Percentiles rank a stretch among this genome's conserved stretches.
These are phyloP conservation scores for Macrophomina phaseolina DNA, from an alignment of 2,329 filamentous ascomycete genomes.

Conservation along the genomic window DNA sequence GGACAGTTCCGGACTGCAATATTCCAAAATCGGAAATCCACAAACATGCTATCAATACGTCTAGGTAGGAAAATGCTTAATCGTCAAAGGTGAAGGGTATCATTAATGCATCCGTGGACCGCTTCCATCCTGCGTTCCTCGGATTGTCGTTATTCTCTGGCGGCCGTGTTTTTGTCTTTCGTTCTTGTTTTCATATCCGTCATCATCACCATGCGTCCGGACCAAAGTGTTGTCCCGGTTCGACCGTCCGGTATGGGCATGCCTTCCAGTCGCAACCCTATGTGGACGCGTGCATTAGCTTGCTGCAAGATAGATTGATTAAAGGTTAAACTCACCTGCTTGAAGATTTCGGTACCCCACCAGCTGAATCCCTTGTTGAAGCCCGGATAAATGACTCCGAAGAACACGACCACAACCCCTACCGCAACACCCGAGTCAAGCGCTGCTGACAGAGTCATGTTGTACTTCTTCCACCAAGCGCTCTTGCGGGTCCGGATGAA, in stretches of 20 bases:
- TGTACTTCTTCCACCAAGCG: constrained; percentile 90
- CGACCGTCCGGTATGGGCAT: constrained; percentile 70
- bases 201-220: constrained; percentile 38
- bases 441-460: constrained; percentile 84
- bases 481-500: constrained; percentile 70
- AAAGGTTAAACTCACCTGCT: constrained; percentile 55
- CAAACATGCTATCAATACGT: constrained; percentile 19
- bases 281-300: neutral
- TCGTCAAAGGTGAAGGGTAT: constrained; percentile 17
- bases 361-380: constrained; percentile 75
- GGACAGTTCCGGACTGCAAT: neutral
- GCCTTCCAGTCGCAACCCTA: constrained; percentile 83
- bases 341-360: constrained; percentile 90
- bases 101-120: neutral
- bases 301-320: constrained; percentile 24
- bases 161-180: constrained; percentile 1
- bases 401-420: constrained; percentile 82
- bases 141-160: neutral
- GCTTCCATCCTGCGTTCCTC: neutral
- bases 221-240: constrained; percentile 42
- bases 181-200: constrained; percentile 5
- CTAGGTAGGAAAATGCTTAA: constrained; percentile 20
- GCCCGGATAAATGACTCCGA: constrained; percentile 83
- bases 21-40: neutral
- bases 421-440: constrained; percentile 83